These are phyloP conservation scores for Cylindrotheca fusiformis DNA, from an alignment of 108 stramenopile genomes.

Conservation along the genomic window DNA sequence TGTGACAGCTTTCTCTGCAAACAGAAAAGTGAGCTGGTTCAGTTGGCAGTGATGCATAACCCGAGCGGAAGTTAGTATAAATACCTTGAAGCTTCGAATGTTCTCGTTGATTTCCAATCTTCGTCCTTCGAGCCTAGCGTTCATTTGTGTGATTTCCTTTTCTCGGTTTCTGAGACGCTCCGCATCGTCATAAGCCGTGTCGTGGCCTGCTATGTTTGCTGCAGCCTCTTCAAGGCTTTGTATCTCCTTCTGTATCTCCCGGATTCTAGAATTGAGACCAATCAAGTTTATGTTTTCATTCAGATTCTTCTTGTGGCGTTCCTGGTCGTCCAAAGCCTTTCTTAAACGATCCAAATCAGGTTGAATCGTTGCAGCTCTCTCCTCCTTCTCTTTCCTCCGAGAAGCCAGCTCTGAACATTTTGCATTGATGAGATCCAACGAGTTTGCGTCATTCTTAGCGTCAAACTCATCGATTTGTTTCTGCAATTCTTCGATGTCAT, in stretches of 20 bases:
- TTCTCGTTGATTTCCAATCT: conserved; percentile 56
- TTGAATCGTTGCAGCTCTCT: conserved; percentile 44
- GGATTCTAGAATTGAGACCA: conserved; percentile 13
- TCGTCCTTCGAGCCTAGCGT: conserved; percentile 55
- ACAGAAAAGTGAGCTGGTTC: no score
- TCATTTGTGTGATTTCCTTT: conserved; percentile 25
- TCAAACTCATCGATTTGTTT: conserved; percentile 34
- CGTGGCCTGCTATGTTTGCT: conserved; percentile 39
- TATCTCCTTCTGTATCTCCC: conserved; percentile 36
- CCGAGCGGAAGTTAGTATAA: no score
- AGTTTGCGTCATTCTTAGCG: conserved; percentile 22
- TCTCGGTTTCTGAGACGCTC: conserved; percentile 27
- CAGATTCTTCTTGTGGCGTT: conserved; percentile 60
- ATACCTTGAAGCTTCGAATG: conserved; percentile 57
- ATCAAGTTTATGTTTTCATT: conserved; percentile 67
- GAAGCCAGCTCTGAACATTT: conserved; percentile 26
- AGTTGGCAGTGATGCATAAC: no score
- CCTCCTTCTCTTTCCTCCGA: conserved; percentile 36
- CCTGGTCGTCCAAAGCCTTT: conserved; percentile 63
- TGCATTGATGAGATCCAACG: conserved; percentile 30
- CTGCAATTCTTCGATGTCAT: conserved; percentile 24
- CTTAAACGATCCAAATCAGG: conserved; percentile 37
- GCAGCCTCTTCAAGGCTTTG: conserved; percentile 32
- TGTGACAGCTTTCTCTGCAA: conserved; percentile 55
- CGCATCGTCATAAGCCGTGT: conserved; percentile 36